phyloP scores from a whole-genome alignment of 306 rosid species.

The Morella rubra region DNA sequence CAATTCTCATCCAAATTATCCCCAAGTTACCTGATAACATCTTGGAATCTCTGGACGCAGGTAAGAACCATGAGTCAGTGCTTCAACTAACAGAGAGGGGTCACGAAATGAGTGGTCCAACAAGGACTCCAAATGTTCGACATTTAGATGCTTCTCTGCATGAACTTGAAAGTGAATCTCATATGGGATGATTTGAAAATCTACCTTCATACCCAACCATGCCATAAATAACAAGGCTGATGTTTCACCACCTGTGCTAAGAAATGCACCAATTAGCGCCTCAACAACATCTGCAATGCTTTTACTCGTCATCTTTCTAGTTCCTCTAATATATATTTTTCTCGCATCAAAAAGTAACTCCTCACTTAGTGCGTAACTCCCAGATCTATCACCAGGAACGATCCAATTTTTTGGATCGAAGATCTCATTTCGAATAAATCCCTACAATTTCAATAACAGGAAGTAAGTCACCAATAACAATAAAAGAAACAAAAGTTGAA shows the following conservation, averaged over 20 bases:
- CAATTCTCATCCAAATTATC: background rate
- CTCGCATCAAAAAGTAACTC: slow-evolving; percentile 24
- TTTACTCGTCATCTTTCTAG: slow-evolving; percentile 53
- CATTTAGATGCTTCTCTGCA: slow-evolving; percentile 46
- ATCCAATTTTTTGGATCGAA: slow-evolving; percentile 71
- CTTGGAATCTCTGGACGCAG: slow-evolving; percentile 80
- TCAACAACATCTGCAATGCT: slow-evolving; percentile 83
- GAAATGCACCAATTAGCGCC: slow-evolving; percentile 91
- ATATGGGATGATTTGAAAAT: slow-evolving; percentile 39
- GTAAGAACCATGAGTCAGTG: slow-evolving; percentile 89
- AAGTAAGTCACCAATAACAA: background rate
- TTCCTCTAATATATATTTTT: slow-evolving; percentile 38
- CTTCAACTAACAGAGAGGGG: slow-evolving; percentile 67
- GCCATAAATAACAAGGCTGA: slow-evolving; percentile 66
- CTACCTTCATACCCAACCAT: slow-evolving; percentile 70
- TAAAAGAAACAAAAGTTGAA: background rate
- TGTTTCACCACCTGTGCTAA: slow-evolving; percentile 68
- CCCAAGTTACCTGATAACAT: slow-evolving; percentile 78
- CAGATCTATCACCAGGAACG: slow-evolving; percentile 56
- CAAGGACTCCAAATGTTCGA: slow-evolving; percentile 43
- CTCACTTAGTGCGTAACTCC: slow-evolving; percentile 28
- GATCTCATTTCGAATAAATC: slow-evolving; percentile 62
- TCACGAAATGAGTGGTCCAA: slow-evolving; percentile 63
- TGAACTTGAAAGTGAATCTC: slow-evolving; percentile 41
- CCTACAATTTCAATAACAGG: slow-evolving; percentile 48